Evolutionary conservation across 2,329 filamentous ascomycete genomes (phyloP).

Genomic region (Stagonosporopsis tanaceti): DNA sequence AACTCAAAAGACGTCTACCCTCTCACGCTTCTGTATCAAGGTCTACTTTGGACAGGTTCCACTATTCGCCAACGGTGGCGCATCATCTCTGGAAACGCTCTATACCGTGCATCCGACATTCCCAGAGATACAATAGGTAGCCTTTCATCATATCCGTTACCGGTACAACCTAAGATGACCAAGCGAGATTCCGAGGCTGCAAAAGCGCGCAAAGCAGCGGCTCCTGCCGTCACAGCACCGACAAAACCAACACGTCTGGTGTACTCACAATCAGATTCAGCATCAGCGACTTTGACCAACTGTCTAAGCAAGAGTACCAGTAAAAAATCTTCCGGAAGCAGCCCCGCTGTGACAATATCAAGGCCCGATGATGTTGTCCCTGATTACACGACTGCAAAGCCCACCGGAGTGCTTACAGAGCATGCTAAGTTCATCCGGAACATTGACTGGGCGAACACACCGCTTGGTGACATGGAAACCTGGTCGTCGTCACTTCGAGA

Average conservation of each 20-base stretch:
- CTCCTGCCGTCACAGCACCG: slow-evolving; percentile 14
- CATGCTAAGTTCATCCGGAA: slow-evolving; percentile 50
- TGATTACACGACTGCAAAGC: slow-evolving; percentile 38
- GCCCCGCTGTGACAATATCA: slow-evolving; percentile 32
- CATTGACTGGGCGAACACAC: slow-evolving; percentile 58
- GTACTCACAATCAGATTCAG: slow-evolving; percentile 19
- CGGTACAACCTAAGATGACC: background rate
- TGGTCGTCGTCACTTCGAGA: slow-evolving; percentile 61
- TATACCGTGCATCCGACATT: slow-evolving; percentile 29
- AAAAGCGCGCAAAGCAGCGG: slow-evolving; percentile 14
- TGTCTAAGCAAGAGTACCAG: slow-evolving; percentile 27
- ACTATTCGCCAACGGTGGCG: slow-evolving; percentile 42
- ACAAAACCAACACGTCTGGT: background rate
- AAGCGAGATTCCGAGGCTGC: slow-evolving; percentile 4
- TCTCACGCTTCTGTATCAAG: slow-evolving; percentile 47
- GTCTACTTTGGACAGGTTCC: slow-evolving; percentile 42
- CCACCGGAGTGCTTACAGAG: slow-evolving; percentile 39
- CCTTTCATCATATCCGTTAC: slow-evolving; percentile 13
- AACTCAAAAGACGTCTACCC: slow-evolving; percentile 58
- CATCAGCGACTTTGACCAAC: slow-evolving; percentile 8
- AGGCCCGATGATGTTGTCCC: slow-evolving; percentile 33
- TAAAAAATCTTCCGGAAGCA: slow-evolving; percentile 26
- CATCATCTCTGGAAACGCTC: slow-evolving; percentile 35
- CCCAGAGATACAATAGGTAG: slow-evolving; percentile 10
- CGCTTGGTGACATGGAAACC: slow-evolving; percentile 56